Evolutionary conservation across 352 stramenopile genomes (phyloP).

Genomic region (Phytophthora pluvialis): DNA sequence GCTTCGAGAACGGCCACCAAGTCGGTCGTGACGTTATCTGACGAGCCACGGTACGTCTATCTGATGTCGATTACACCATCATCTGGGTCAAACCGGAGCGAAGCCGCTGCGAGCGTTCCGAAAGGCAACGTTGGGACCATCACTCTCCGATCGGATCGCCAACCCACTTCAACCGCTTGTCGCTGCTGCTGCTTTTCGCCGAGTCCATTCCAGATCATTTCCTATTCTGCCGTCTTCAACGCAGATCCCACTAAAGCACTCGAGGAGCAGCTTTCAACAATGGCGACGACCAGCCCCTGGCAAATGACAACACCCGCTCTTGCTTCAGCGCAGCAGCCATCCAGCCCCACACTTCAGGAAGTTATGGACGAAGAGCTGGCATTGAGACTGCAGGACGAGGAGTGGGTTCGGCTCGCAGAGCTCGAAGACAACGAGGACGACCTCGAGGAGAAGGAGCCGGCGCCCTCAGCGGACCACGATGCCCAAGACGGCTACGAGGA

Average conservation of each 20-base stretch:
- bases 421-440: constrained; percentile 19
- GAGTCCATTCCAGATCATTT: constrained; percentile 5
- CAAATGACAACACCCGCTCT: constrained; percentile 9
- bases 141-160: constrained; percentile 4
- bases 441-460: constrained; percentile 23
- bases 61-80: constrained; percentile 11
- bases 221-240: constrained; percentile 14
- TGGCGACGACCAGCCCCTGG: constrained; percentile 28
- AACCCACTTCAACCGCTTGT: constrained; percentile 22
- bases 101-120: constrained; percentile 23
- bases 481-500: constrained; percentile 20
- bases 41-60: neutral
- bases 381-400: constrained; percentile 41
- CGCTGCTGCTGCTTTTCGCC: neutral
- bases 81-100: constrained; percentile 10
- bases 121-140: constrained; percentile 22
- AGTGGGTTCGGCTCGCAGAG: constrained; percentile 22
- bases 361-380: constrained; percentile 76
- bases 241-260: neutral
- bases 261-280: neutral
- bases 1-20: constrained; percentile 1
- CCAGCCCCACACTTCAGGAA: constrained; percentile 52
- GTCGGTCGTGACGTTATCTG: constrained; percentile 1
- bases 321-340: constrained; percentile 3
- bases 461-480: neutral